phyloP scores from a whole-genome alignment of 176 grass and related monocot genomes.

The Ampelocalamus luodianensis region DNA sequence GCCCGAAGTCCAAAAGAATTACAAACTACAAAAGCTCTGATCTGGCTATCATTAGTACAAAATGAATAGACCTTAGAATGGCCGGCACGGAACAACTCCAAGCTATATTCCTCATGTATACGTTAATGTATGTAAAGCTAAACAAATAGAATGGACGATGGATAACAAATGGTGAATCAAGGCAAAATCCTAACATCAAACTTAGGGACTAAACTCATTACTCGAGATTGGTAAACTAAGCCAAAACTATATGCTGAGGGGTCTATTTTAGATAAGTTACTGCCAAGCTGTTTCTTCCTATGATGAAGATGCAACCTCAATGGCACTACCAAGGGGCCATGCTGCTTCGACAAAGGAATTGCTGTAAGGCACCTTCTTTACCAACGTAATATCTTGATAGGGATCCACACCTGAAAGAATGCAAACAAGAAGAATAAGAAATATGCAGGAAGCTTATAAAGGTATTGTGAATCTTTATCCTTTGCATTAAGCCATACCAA shows the following conservation, averaged over 20 bases:
- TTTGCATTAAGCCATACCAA: conserved; percentile 64
- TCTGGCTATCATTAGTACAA: conserved; percentile 30
- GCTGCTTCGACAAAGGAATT: conserved; percentile 88
- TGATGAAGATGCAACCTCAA: conserved; percentile 86
- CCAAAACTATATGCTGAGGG: conserved; percentile 50
- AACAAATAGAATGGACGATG: conserved; percentile 56
- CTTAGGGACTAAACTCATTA: conserved; percentile 45
- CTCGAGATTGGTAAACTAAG: conserved; percentile 52
- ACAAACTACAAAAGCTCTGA: conserved; percentile 26
- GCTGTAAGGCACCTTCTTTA: conserved; percentile 81
- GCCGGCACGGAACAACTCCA: conserved; percentile 21
- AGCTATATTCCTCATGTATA: conserved; percentile 54
- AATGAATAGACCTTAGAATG: conserved; percentile 41
- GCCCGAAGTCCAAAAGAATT: conserved; percentile 31
- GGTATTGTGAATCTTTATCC: not conserved
- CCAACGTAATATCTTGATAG: conserved; percentile 92
- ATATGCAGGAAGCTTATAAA: not conserved
- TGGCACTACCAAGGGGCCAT: conserved; percentile 95
- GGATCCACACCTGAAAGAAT: conserved; percentile 68
- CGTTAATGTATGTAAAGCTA: conserved; percentile 45
- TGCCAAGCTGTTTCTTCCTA: conserved; percentile 50
- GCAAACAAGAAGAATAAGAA: conserved; percentile 18
- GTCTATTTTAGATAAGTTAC: conserved; percentile 34
- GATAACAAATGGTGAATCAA: conserved; percentile 51
- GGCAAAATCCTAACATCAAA: conserved; percentile 54